Base-by-base conservation (phyloP, 106 monocot genomes). In the Xerophyta viscosa region DNA sequence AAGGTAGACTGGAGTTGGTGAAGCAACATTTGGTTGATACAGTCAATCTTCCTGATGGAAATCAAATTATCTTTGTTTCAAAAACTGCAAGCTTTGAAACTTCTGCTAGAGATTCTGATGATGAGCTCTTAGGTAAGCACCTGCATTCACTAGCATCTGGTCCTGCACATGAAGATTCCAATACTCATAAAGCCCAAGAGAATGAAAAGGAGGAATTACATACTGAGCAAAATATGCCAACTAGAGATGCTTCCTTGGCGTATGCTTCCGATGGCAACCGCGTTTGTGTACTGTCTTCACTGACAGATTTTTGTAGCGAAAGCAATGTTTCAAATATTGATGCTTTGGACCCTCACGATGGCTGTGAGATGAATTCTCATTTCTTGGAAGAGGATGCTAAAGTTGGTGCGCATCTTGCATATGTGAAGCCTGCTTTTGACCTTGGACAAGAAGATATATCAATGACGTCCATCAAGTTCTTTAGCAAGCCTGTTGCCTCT, bases 381-480 rank as follows among this genome's bases (percentile, higher is more conserved):
- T 33, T 11, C 11, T 33, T 33, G 5, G 33, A 33, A 33, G 33
- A 6, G 33, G 33, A 6, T 33, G 33, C 11, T 33, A 33, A 5
- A 33, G 33, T 6, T 33, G 33, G 11, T 5, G 33, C 5, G 33
- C 33, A 11, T 11, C 33, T 33, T 33, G 33, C 33, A 5, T 33
- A 5, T 33, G 11, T 33, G 7, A 33, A 33, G 11, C 7, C 5
- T 33, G 11, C 33, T 33, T 33, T 5, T 33, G 33, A 33, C 11
- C 7, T 11, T 51, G 55, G 52, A 59, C 63, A 46, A 39, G 42
- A 68, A 64, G 52, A 70, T 55, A 30, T 48, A 42, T 33, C n/a
- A n/a, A n/a, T n/a, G n/a, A n/a, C n/a, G n/a, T n/a, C n/a, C n/a
- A n/a, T n/a, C n/a, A n/a, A n/a, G n/a, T n/a, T n/a, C n/a, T n/a